Conservation (phyloP, 345 rosid genomes). For the Heritiera fomes region DNA sequence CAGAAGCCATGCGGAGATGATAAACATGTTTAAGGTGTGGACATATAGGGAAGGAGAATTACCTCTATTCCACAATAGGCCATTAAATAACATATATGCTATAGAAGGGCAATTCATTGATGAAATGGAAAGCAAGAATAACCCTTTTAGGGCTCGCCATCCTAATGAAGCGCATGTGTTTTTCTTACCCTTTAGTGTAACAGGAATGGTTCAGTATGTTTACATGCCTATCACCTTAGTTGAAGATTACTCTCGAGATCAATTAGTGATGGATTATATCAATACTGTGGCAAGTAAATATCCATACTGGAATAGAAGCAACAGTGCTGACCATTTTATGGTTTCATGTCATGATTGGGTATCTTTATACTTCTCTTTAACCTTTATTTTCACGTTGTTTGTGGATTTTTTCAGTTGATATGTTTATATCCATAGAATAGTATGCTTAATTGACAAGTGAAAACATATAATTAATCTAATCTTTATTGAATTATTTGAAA, state of each 20-base stretch:
- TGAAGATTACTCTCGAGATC: conserved; percentile 36
- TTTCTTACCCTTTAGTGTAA: conserved; percentile 53
- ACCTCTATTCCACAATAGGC: conserved; percentile 54
- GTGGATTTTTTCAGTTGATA: background rate
- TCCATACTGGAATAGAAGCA: conserved; percentile 60
- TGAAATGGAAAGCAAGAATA: conserved; percentile 44
- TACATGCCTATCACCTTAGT: conserved; percentile 40
- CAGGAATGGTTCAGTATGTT: conserved; percentile 37
- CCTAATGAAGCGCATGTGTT: conserved; percentile 58
- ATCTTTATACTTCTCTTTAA: background rate
- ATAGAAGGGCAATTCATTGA: conserved; percentile 63
- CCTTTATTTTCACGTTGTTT: background rate
- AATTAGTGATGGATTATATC: conserved; percentile 45
- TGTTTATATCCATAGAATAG: background rate
- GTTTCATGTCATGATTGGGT: conserved; percentile 78
- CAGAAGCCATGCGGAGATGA: conserved; percentile 66
- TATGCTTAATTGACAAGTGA: background rate
- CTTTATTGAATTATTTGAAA: background rate
- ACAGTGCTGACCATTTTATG: conserved; percentile 64
- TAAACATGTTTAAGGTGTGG: conserved; percentile 59
- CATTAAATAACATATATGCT: conserved; percentile 47
- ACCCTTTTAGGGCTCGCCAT: conserved; percentile 41
- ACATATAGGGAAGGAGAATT: conserved; percentile 58
- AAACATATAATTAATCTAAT: background rate
- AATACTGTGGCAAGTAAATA: conserved; percentile 38